phyloP scores from a whole-genome alignment of 2,329 filamentous ascomycete genomes.

The Arthrinium phaeospermum region DNA sequence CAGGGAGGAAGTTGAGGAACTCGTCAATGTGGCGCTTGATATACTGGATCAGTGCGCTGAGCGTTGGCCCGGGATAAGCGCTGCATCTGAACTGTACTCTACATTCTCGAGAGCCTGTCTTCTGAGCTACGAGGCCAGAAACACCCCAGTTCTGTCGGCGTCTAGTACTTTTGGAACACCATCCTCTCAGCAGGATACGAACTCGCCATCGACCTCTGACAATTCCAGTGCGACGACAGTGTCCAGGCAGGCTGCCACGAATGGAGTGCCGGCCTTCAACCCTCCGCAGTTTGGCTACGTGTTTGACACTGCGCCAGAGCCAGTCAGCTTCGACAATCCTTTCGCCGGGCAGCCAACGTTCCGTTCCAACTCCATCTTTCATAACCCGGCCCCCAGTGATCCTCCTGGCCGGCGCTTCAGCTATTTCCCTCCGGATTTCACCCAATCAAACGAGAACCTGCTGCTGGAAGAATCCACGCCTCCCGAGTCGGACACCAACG shows the following conservation, averaged over 20 bases:
- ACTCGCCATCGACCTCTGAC: slow-evolving; percentile 52
- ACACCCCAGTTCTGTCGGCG: slow-evolving; percentile 42
- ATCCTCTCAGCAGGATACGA: slow-evolving; percentile 54
- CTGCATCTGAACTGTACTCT: slow-evolving; percentile 84
- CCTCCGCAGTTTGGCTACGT: slow-evolving; percentile 64
- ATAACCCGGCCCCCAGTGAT: slow-evolving; percentile 61
- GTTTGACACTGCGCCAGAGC: slow-evolving; percentile 61
- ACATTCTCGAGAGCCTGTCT: slow-evolving; percentile 85
- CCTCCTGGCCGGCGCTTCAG: slow-evolving; percentile 63
- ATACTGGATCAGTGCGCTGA: slow-evolving; percentile 81
- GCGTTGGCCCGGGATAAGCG: slow-evolving; percentile 88
- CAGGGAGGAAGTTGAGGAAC: slow-evolving; percentile 75
- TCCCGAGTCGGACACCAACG: slow-evolving; percentile 35
- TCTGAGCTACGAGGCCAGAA: slow-evolving; percentile 78
- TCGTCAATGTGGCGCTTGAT: slow-evolving; percentile 77
- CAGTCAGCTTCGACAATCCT: slow-evolving; percentile 52
- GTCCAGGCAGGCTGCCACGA: slow-evolving; percentile 36
- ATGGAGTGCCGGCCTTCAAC: slow-evolving; percentile 46
- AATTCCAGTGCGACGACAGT: slow-evolving; percentile 43
- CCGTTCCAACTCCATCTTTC: slow-evolving; percentile 71
- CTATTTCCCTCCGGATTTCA: slow-evolving; percentile 66
- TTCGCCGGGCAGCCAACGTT: slow-evolving; percentile 59
- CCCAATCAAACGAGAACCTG: slow-evolving; percentile 41
- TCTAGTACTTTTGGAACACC: slow-evolving; percentile 49
- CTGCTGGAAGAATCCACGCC: slow-evolving; percentile 36